phyloP scores from a whole-genome alignment of 768 basidiomycete species.

The Inosperma sp. region DNA sequence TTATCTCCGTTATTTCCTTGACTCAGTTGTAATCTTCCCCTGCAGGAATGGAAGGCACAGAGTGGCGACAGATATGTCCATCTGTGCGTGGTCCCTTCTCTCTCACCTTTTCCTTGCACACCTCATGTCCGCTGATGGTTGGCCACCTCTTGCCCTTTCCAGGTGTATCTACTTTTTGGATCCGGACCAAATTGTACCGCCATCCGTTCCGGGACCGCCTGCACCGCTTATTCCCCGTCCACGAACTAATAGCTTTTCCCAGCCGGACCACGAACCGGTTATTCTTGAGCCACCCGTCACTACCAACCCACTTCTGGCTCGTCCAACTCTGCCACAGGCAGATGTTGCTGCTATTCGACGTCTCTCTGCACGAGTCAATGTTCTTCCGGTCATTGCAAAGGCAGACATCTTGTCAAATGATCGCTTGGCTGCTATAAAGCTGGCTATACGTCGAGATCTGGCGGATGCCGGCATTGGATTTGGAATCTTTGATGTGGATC shows the following conservation, averaged over 20 bases:
- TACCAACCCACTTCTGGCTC: constrained; percentile 62
- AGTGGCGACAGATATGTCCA: constrained; percentile 76
- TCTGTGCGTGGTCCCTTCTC: constrained; percentile 48
- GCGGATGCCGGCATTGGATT: constrained; percentile 85
- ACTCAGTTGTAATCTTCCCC: constrained; percentile 19
- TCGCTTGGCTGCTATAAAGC: constrained; percentile 72
- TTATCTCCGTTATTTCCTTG: constrained; percentile 18
- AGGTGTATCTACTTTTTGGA: constrained; percentile 88
- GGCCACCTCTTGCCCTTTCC: constrained; percentile 13
- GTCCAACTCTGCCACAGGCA: constrained; percentile 59
- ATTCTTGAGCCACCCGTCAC: constrained; percentile 78
- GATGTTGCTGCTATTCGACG: constrained; percentile 79
- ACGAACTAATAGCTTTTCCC: constrained; percentile 67
- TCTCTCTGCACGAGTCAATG: constrained; percentile 77
- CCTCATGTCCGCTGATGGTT: constrained; percentile 19
- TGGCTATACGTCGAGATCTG: constrained; percentile 74
- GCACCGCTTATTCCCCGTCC: constrained; percentile 64
- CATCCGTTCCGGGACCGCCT: constrained; percentile 60
- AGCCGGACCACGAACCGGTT: constrained; percentile 67
- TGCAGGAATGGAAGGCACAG: constrained; percentile 66
- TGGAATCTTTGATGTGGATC: constrained; percentile 81
- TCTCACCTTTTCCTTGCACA: constrained; percentile 17
- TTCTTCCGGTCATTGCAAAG: constrained; percentile 79
- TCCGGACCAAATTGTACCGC: constrained; percentile 75
- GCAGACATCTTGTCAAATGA: constrained; percentile 81